Evolutionary conservation across 2,329 filamentous ascomycete genomes (phyloP).

Genomic region (Stemphylium lycopersici): DNA sequence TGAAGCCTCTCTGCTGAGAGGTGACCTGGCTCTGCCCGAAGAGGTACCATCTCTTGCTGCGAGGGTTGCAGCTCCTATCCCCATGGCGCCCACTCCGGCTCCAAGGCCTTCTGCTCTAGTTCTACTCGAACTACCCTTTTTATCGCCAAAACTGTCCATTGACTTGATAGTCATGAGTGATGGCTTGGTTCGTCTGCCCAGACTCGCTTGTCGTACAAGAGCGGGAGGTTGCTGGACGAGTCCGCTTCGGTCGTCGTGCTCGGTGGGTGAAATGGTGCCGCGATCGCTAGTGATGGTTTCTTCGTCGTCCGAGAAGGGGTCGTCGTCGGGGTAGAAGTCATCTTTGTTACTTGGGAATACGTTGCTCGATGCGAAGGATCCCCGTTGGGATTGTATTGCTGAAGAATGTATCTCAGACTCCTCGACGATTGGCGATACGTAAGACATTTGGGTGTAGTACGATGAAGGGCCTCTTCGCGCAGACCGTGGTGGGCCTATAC

Average conservation of each 20-base stretch:
- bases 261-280: constrained; percentile 36
- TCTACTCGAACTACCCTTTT: constrained; percentile 25
- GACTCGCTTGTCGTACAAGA: constrained; percentile 53
- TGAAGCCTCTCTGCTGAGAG: constrained; percentile 40
- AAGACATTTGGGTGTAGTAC: constrained; percentile 56
- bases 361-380: constrained; percentile 57
- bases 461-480: constrained; percentile 55
- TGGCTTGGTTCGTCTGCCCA: constrained; percentile 56
- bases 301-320: constrained; percentile 46
- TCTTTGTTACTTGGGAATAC: constrained; percentile 53
- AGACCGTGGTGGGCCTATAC: constrained; percentile 57
- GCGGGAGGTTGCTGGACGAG: constrained; percentile 45
- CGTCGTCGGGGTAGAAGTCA: constrained; percentile 50
- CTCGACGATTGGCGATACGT: constrained; percentile 57
- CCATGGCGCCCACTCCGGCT: constrained; percentile 27
- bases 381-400: constrained; percentile 48
- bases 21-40: constrained; percentile 27
- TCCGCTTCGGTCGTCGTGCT: constrained; percentile 45
- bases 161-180: constrained; percentile 57
- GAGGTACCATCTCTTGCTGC: constrained; percentile 34
- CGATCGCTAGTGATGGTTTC: constrained; percentile 44
- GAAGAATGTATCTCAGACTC: constrained; percentile 55
- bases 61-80: constrained; percentile 32
- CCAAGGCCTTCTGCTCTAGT: constrained; percentile 22
- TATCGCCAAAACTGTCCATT: constrained; percentile 44